Evolutionary conservation across 306 rosid species (phyloP), one percentile per base, ranked within the genome.

Genomic region (Cucurbita pepo): DNA sequence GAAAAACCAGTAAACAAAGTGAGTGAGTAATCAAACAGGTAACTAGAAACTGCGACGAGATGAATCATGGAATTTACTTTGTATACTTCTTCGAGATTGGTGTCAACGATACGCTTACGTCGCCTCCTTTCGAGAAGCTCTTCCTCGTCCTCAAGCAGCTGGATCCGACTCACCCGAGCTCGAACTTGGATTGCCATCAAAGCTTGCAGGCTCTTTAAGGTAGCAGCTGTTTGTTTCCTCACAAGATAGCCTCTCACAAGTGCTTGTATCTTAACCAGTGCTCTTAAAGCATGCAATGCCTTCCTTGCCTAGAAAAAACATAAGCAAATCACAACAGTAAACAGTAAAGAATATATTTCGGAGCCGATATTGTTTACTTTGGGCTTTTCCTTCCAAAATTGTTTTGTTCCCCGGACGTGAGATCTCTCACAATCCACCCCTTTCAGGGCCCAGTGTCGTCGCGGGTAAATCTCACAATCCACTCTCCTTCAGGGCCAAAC

Each of bases 201-300:
- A 3, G 99, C 96, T 66, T 89, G 99, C 92, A 94, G 86, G 75
- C 88, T 84, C 55, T 75, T 84, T 78, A 94, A 73, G 8, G 90
- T 83, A 37, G 92, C 83, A 52, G 84, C 81, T 34, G 94, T 85
- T 81, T 84, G 92, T 82, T 91, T 94, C 82, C 99, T 89, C 37
- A 94, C 97, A 51, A 86, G 92, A 73, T 91, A 86, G 53, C 97
- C 99, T 79, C 97, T 91, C 69, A 91, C 90, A 1, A 86, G 85
- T 77, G 99, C 99, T 65, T 91, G 99, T 56, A 94, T 65, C 87
- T 91, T 94, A 55, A 94, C 99, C 65, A 94, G 73, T 67, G 92
- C 96, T 81, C 64, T 94, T 74, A 91, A 84, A 75, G 98, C 98
- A 77, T 83, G 89, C 70, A 94, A 81, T 61, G 98, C 97, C 75